Percentiles rank a stretch among this genome's conserved stretches.
Conservation (phyloP, 2,329 filamentous ascomycete genomes). For the Didymella arachidicola region DNA sequence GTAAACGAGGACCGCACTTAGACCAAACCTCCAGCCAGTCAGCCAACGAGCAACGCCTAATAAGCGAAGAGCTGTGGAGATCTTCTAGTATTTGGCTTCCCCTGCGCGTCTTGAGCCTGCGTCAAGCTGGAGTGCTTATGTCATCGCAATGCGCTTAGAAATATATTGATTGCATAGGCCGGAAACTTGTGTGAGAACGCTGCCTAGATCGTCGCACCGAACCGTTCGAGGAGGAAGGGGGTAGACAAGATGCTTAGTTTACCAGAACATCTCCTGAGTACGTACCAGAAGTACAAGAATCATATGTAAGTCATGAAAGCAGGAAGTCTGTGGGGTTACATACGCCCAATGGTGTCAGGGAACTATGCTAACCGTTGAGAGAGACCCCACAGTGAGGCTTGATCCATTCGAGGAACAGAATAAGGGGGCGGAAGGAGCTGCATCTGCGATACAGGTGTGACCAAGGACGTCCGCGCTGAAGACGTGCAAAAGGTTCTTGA, state of each 20-base stretch:
- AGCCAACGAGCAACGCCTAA: background rate
- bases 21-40: background rate
- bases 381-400: conserved; percentile 8
- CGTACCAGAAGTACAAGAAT: conserved; percentile 19
- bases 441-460: conserved; percentile 36
- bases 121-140: background rate
- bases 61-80: background rate
- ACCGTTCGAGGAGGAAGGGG: too few species aligned
- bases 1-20: background rate
- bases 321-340: too few species aligned
- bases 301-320: conserved; percentile 7
- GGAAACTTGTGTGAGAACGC: too few species aligned
- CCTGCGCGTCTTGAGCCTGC: too few species aligned
- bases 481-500: conserved; percentile 50
- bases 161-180: too few species aligned
- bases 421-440: conserved; percentile 42
- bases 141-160: too few species aligned
- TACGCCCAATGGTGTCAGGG: background rate
- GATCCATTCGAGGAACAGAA: conserved; percentile 37
- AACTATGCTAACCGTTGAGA: background rate
- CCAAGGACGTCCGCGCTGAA: conserved; percentile 45
- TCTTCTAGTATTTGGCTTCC: too few species aligned
- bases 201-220: too few species aligned
- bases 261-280: conserved; percentile 16
- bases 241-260: background rate